Evolutionary conservation across 1,284 basidiomycete genomes (phyloP), one percentile per base, ranked within the genome.

Genomic region (Heterobasidion annosum): DNA sequence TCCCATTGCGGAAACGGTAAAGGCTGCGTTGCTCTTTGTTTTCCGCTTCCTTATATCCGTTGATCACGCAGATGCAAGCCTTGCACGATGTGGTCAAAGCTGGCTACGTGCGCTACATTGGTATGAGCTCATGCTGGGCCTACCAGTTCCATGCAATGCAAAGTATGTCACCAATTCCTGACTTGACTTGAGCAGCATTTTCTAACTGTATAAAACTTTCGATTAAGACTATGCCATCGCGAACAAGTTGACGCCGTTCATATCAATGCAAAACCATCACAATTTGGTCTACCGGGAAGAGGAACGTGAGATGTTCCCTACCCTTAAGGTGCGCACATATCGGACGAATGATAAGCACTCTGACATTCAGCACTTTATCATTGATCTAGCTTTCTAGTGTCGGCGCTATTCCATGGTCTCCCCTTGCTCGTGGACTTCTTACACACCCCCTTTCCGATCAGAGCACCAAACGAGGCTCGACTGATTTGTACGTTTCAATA

Each of bases 101-200:
- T 33, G 72, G 72, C 8, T 71, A 71, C 52, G 73, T 70, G 16
- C 62, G 72, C 15, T 74, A 75, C 54, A 65, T 75, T 52, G 72
- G 73, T 4, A 70, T 70, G 54, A 68, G 66, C 53, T 73, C 70
- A 7, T 68, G 67, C 57, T 62, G 56, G 25, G 67, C 67, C 1
- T 68, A 63, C 44, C 67, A 68, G 3, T 33, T 74, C 60, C 68
- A 74, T 62, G 66, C 64, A 25, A 72, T 73, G 71, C 71, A 71
- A 54, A 68, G 56, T 57, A 49, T 2, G 56, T 48, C 15, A 13
- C 18, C 37, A n/a, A 40, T 12, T 25, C 12, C 13, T 16, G 32
- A 12, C 33, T 8, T 69, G 60, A 70, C 61, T 67, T 65, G 51
- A 65, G 69, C 57, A 62, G 57, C 45, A 62, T 69, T n/a, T 34